Percentiles rank a stretch among this genome's conserved stretches.
Evolutionary conservation across 2,329 filamentous ascomycete species (phyloP).

Genomic region (Cordyceps fumosorosea): DNA sequence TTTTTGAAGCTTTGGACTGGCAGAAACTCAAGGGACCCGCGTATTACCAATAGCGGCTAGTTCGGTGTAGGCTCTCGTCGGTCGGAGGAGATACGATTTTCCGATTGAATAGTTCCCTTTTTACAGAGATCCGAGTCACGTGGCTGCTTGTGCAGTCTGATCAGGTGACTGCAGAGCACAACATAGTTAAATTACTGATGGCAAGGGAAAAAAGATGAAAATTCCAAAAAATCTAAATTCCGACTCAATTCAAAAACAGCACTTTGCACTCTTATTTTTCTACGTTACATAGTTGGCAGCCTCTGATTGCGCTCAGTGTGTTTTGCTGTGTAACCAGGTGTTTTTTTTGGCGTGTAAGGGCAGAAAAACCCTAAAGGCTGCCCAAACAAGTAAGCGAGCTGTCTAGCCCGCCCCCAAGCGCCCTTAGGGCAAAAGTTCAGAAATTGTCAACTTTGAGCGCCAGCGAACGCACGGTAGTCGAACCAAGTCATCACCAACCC

Average conservation of each 20-base stretch:
- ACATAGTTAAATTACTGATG: not conserved
- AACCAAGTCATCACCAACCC: slow-evolving; percentile 43
- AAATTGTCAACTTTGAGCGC: slow-evolving; percentile 38
- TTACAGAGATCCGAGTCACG: not conserved
- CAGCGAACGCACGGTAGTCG: slow-evolving; percentile 44
- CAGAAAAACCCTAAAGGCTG: slow-evolving; percentile 35
- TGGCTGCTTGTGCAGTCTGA: not conserved
- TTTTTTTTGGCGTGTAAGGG: slow-evolving; percentile 23
- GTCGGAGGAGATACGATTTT: slow-evolving; percentile 3
- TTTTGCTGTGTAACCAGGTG: not conserved
- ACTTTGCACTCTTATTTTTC: not conserved
- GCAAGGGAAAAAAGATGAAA: not conserved
- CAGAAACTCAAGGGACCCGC: slow-evolving; percentile 14
- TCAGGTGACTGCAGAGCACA: not conserved
- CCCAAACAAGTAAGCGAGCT: slow-evolving; percentile 38
- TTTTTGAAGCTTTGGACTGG: slow-evolving; percentile 31
- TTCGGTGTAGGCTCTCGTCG: not conserved
- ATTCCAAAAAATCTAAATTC: not conserved
- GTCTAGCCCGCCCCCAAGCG: slow-evolving; percentile 29
- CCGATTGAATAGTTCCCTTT: not conserved
- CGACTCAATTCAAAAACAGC: too few species aligned
- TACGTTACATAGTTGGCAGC: not conserved
- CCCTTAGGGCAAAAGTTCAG: slow-evolving; percentile 40
- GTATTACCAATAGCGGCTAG: slow-evolving; percentile 10
- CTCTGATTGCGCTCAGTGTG: not conserved